Evolutionary conservation across 352 stramenopile genomes (phyloP).

Genomic region (Phytophthora cryptogea): DNA sequence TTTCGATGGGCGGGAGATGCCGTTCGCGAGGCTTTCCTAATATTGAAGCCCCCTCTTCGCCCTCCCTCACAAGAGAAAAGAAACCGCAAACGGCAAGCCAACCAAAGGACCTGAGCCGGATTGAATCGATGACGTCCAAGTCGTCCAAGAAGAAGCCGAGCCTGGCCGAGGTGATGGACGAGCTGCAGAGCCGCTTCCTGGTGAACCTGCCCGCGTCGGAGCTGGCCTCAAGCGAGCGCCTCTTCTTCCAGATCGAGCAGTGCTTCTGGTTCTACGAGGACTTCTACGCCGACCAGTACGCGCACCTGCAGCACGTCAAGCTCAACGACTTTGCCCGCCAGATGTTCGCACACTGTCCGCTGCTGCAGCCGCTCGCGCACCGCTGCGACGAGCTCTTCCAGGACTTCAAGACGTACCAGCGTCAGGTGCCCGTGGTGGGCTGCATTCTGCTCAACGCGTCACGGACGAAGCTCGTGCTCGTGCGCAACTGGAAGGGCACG

Average conservation of each 20-base stretch:
- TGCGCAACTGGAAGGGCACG: conserved; percentile 92
- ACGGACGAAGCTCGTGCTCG: conserved; percentile 90
- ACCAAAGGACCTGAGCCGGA: conserved; percentile 3
- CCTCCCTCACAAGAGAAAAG: conserved; percentile 36
- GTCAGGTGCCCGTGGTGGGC: conserved; percentile 93
- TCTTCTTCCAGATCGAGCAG: conserved; percentile 98
- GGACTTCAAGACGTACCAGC: conserved; percentile 95
- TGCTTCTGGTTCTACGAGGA: conserved; percentile 98
- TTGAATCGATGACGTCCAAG: conserved; percentile 32
- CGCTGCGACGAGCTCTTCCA: conserved; percentile 93
- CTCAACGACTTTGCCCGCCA: conserved; percentile 94
- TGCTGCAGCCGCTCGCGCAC: conserved; percentile 84
- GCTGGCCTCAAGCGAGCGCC: conserved; percentile 90
- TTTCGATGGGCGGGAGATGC: conserved; percentile 10
- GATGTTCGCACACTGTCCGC: conserved; percentile 92
- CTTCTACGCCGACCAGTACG: conserved; percentile 92
- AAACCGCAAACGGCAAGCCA: conserved; percentile 33
- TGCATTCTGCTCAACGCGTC: conserved; percentile 92
- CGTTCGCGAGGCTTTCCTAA: conserved; percentile 3
- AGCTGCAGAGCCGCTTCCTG: conserved; percentile 96
- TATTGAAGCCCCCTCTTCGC: conserved; percentile 22
- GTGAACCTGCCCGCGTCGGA: conserved; percentile 93
- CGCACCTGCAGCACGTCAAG: conserved; percentile 89
- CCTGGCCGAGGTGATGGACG: conserved; percentile 94
- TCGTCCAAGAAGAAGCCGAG: conserved; percentile 51